Percentiles rank a stretch among this genome's conserved stretches.
Evolutionary conservation across 2,329 filamentous ascomycete species (phyloP).

Genomic region (Calonectria honghensis): DNA sequence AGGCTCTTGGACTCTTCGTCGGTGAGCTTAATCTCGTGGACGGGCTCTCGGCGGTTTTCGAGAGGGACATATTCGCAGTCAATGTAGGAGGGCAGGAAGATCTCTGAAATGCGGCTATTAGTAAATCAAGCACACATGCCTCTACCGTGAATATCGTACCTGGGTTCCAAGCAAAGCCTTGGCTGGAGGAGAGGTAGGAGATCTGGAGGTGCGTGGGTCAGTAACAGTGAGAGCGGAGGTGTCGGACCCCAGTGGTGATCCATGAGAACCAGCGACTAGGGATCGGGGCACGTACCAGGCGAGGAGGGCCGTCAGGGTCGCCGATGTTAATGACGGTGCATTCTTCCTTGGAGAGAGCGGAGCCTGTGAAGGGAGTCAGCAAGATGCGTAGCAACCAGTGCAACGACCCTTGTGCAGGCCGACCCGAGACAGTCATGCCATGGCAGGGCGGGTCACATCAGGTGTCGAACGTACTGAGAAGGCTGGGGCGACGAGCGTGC

Average conservation of each 20-base stretch:
- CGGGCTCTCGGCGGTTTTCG: constrained; percentile 84
- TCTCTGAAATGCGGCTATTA: constrained; percentile 70
- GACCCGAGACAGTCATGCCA: constrained; percentile 42
- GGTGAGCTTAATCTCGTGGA: constrained; percentile 85
- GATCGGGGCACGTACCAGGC: constrained; percentile 74
- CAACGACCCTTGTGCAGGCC: not conserved
- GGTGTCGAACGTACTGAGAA: constrained; percentile 70
- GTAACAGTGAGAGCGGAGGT: not conserved
- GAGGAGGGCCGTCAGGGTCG: constrained; percentile 81
- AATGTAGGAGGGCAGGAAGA: constrained; percentile 87
- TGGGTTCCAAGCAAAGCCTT: constrained; percentile 90
- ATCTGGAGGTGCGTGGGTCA: constrained; percentile 70
- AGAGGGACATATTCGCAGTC: constrained; percentile 85
- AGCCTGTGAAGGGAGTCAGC: constrained; percentile 71
- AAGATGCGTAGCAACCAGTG: constrained; percentile 27
- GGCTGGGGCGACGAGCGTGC: constrained; percentile 76
- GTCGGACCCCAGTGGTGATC: constrained; percentile 21
- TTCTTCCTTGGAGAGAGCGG: constrained; percentile 82
- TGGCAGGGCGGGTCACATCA: constrained; percentile 35
- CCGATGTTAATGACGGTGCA: constrained; percentile 89
- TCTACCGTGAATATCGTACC: constrained; percentile 64
- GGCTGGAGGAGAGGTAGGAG: constrained; percentile 85
- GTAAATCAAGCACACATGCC: constrained; percentile 11
- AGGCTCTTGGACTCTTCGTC: constrained; percentile 84
- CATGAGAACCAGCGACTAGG: constrained; percentile 14